Conservation (phyloP, 2,329 filamentous ascomycete genomes). For the Malbranchea cinnamomea region DNA sequence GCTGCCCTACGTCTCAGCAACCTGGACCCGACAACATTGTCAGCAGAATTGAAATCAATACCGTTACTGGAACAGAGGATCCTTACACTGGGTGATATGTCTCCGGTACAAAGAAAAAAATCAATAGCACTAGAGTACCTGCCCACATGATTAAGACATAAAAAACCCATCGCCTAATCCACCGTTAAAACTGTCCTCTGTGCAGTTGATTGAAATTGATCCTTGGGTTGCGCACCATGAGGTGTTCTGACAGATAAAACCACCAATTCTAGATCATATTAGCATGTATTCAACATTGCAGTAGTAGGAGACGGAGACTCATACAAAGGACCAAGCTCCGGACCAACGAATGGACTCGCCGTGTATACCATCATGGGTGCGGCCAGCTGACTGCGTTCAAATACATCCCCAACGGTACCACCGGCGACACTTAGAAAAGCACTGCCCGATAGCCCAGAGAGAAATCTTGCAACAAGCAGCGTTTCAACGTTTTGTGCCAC, state of each 20-base stretch:
- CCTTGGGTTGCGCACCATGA: conserved; percentile 48
- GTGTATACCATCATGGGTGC: conserved; percentile 74
- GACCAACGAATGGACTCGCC: conserved; percentile 43
- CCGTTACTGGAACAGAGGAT: not conserved
- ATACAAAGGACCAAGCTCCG: conserved; percentile 40
- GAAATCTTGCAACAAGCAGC: conserved; percentile 62
- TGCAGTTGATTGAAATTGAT: not conserved
- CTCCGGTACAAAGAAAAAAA: conserved; percentile 66
- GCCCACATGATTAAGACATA: conserved; percentile 77
- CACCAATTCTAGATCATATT: conserved; percentile 40
- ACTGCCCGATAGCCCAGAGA: conserved; percentile 36
- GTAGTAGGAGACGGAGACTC: conserved; percentile 9
- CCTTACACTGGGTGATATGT: conserved; percentile 53
- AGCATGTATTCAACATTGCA: not conserved
- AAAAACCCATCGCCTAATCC: conserved; percentile 57
- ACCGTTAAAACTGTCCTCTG: no score
- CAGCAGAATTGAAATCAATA: not conserved
- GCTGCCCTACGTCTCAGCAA: conserved; percentile 59
- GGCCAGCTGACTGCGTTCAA: conserved; percentile 51
- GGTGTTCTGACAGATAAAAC: conserved; percentile 65
- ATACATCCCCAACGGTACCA: conserved; percentile 73
- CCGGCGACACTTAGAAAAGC: conserved; percentile 56
- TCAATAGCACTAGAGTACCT: conserved; percentile 44
- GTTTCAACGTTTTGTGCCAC: conserved; percentile 70
- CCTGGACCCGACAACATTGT: conserved; percentile 9